Evolutionary conservation across 2,329 filamentous ascomycete species (phyloP).

Genomic region (Pseudocercospora cruenta): DNA sequence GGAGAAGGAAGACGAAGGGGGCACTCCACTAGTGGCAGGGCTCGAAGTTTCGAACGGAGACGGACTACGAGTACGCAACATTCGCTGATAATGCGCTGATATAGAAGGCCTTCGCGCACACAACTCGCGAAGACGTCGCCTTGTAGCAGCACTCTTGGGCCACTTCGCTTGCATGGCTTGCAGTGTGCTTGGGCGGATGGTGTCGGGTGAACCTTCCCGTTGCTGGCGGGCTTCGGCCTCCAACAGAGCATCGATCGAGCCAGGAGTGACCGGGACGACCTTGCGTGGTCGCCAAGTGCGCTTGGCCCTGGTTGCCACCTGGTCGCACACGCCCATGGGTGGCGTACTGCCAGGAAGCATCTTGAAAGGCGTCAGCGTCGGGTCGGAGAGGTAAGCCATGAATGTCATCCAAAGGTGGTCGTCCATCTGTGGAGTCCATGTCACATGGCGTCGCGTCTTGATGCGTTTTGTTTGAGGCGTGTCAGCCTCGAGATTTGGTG

Average conservation of each 20-base stretch:
- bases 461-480: conserved; percentile 45
- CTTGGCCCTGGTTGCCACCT: conserved; percentile 64
- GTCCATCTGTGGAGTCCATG: conserved; percentile 67
- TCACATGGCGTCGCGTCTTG: conserved; percentile 46
- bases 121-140: conserved; percentile 61
- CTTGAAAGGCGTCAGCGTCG: conserved; percentile 68
- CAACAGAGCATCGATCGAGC: conserved; percentile 35
- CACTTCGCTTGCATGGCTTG: conserved; percentile 48
- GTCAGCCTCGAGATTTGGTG: conserved; percentile 29
- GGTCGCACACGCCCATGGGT: conserved; percentile 66
- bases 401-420: conserved; percentile 69
- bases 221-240: conserved; percentile 25
- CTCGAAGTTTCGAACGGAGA: conserved; percentile 56
- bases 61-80: conserved; percentile 63
- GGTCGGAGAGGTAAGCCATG: conserved; percentile 67
- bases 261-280: conserved; percentile 26
- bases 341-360: conserved; percentile 66
- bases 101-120: conserved; percentile 65
- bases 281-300: conserved; percentile 61
- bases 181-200: conserved; percentile 44
- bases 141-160: conserved; percentile 63
- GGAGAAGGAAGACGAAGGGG: conserved; percentile 46
- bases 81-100: conserved; percentile 65
- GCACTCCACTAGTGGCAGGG: conserved; percentile 33
- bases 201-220: conserved; percentile 48